Evolutionary conservation across 1,284 basidiomycete species (phyloP), one percentile per base, ranked within the genome.

Genomic region (Ganoderma sp.): DNA sequence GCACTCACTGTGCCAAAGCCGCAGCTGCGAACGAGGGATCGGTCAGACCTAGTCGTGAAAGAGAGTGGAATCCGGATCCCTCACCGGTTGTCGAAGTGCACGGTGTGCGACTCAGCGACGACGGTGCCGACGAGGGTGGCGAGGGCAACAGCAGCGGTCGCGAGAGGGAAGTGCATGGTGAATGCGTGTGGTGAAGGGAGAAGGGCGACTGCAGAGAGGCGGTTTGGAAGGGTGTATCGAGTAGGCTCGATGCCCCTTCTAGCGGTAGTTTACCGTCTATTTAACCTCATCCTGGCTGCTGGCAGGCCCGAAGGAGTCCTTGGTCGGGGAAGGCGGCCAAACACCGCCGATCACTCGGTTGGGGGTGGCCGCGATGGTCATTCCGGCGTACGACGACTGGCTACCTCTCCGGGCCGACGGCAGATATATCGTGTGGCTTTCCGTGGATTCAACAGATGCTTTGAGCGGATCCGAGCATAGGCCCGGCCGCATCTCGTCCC

Each of bases 71-170:
- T 28, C 34, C 6, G 34, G 37, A 34, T 32, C 15, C 75, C 78
- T 64, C 59, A 82, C 81, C 76, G 71, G 74, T 82, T 82, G 41
- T 76, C 65, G 56, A 82, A 82, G 19, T 73, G 70, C 62, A 82
- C 73, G 52, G 77, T 82, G 71, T 82, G 81, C 22, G 75, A 65
- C 68, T 82, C 81, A 7, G 79, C 79, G 14, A 71, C 72, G 39
- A 75, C 79, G 22, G 72, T 66, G 48, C 74, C 69, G 64, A 73
- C 71, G 54, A 76, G 66, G 52, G 78, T 63, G 64, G 75, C 65
- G 61, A 71, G 61, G 64, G 74, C 71, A 64, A 80, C 42, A 61
- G 71, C 69, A 67, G 75, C 69, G 65, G 72, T 66, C 73, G 77
- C 64, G 74, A 80, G 67, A 42, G 79, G 76, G 72, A 75, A 67